Evolutionary conservation across 2,329 filamentous ascomycete species (phyloP), one percentile per base, ranked within the genome.

Genomic region (Cucurbitaria berberidis): DNA sequence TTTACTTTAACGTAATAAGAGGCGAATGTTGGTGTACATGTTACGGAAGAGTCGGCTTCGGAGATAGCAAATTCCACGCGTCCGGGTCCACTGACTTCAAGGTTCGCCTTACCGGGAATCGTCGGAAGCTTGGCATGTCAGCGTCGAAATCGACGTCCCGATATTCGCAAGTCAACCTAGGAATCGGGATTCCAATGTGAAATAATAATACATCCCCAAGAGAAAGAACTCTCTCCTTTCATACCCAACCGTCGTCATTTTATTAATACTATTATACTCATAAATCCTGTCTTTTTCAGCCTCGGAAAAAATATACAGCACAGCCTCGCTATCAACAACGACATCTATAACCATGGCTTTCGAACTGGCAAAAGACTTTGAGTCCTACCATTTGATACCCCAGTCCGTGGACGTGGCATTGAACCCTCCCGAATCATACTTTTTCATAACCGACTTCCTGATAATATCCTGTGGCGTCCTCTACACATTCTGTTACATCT

Each of bases 371-470:
- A 55, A 65, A n/a, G 35, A 57, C 39, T 62, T 56, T 58, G 76
- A 76, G 22, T 72, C 78, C 46, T 77, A 79, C 63, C 75, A 84
- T 16, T 76, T 82, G 1, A 77, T 85, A 2, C 81, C 78, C 44
- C 80, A 85, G 62, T 77, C 83, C 48, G 77, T 78, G 18, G 81
- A 83, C 59, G 65, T 76, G 0, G 70, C 68, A 1, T 64, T 76
- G 9, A 59, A 70, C 21, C 74, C 74, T 0, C 75, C 73, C 11
- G 67, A 77, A 55, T 73, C 69, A 51, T 77, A 77, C 59, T 70
- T 77, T 35, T 76, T 69, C 59, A 63, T 77, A 11, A 75, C 76
- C 51, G 74, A 77, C 63, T 74, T 74, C 45, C 62, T 77, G 9
- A 77, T 77, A 38, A 70, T 77, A 32, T 63, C 70, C 6, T 77